These are phyloP conservation scores for cucumber (Cucumis sativus) DNA, from an alignment of 306 rosid species.

Conservation along the genomic window Cucumber_9930_V3 NC_026660.2:3378501-3379000, in stretches of 20 bases:
- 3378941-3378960: neutral
- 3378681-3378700: neutral
- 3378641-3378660: neutral
- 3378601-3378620: slow-evolving; percentile 1
- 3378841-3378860: neutral
- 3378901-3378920: neutral
- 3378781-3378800: neutral
- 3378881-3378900: neutral
- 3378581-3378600: neutral
- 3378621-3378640: slow-evolving; percentile 4
- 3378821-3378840: neutral
- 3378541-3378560: neutral
- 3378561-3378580: slow-evolving; percentile 2
- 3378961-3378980: neutral
- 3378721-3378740: neutral
- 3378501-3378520: neutral
- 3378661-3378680: neutral
- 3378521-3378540: neutral
- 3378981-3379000: neutral
- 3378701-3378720: neutral
- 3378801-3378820: neutral
- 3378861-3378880: neutral
- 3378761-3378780: neutral
- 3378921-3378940: neutral
- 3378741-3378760: neutral